phyloP scores from a whole-genome alignment of 352 stramenopile species.

The Paralagenidium karlingii region DNA sequence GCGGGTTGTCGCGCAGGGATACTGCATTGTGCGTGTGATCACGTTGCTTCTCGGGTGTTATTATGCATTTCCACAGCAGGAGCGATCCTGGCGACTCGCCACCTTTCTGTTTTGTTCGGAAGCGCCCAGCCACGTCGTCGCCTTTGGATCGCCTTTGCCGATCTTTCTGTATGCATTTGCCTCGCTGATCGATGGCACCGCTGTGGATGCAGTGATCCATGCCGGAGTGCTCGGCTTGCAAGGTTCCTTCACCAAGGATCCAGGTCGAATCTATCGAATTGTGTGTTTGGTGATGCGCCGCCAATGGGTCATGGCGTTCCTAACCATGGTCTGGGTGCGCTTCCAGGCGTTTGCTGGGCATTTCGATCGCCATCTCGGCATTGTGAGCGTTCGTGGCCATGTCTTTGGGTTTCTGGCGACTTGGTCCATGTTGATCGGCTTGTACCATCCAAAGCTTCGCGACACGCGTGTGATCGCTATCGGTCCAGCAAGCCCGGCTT shows the following conservation, averaged over 20 bases:
- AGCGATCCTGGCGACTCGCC: too few species aligned
- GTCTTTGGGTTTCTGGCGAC: too few species aligned
- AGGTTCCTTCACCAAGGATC: slow-evolving; percentile 20
- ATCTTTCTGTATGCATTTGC: slow-evolving; percentile 31
- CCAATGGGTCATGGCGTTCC: slow-evolving; percentile 31
- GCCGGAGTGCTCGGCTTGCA: slow-evolving; percentile 12
- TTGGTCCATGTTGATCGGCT: too few species aligned
- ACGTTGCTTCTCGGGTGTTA: slow-evolving; percentile 18
- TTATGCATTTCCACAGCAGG: slow-evolving; percentile 10
- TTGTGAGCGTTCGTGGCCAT: too few species aligned
- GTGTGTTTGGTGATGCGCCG: slow-evolving; percentile 29
- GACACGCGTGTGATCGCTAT: too few species aligned
- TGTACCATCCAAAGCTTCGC: too few species aligned
- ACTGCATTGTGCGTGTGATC: slow-evolving; percentile 20
- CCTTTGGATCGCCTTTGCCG: slow-evolving; percentile 34
- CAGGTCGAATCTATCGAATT: too few species aligned
- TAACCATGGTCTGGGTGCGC: too few species aligned
- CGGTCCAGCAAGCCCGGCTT: too few species aligned
- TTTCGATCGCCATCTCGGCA: too few species aligned
- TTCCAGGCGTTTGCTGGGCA: too few species aligned
- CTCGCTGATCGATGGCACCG: slow-evolving; percentile 31
- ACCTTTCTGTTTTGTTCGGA: slow-evolving; percentile 29
- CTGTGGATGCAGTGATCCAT: slow-evolving; percentile 20
- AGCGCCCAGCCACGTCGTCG: slow-evolving; percentile 27
- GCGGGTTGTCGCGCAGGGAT: slow-evolving; percentile 25